Evolutionary conservation across 2,329 filamentous ascomycete species (phyloP), one percentile per base, ranked within the genome.

Genomic region (Fusarium foetens): DNA sequence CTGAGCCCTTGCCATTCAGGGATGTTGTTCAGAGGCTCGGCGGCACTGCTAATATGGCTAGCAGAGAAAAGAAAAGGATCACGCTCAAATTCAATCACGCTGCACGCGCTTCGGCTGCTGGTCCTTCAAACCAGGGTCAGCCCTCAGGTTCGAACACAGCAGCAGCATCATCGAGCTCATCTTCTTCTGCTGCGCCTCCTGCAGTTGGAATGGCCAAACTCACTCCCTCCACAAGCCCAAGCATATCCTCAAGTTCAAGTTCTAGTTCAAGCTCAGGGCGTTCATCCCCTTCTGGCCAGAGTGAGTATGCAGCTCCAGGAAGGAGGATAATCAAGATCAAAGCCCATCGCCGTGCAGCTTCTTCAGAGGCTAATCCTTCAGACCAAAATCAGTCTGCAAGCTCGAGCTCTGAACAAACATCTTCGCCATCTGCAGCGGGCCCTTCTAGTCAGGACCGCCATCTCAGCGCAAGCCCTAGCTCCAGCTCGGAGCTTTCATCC

Each of bases 1-100:
- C 75, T 14, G 70, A 68, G 16, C 14, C 21, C 13, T 36, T 76
- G 9, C 45, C 55, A n/a, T 73, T 51, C 38, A 33, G 35, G 5
- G 46, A 76, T 11, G 75, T 75, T 12, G 41, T 70, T n/a, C 35
- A 63, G 17, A 53, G 46, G 19, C 48, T 66, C 21, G 17, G 38
- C 6, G 29, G 39, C 39, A 51, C 38, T 19, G 27, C 31, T 8
- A 41, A 35, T 17, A 45, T 25, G 16, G 35, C 31, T 19, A 49
- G 49, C 25, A 38, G 31, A 23, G 33, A 14, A 21, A 58, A 27
- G 21, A 62, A 48, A 12, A 45, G 39, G 35, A 29, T 36, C 4
- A 73, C 21, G 52, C 25, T 70, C 35, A 54, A 49, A 23, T 7
- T 62, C 10, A 66, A 52, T 13, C 23, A 42, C 19, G 38, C 36